Conservation (phyloP, 306 rosid species). For the Aeschynomene evenia region DNA sequence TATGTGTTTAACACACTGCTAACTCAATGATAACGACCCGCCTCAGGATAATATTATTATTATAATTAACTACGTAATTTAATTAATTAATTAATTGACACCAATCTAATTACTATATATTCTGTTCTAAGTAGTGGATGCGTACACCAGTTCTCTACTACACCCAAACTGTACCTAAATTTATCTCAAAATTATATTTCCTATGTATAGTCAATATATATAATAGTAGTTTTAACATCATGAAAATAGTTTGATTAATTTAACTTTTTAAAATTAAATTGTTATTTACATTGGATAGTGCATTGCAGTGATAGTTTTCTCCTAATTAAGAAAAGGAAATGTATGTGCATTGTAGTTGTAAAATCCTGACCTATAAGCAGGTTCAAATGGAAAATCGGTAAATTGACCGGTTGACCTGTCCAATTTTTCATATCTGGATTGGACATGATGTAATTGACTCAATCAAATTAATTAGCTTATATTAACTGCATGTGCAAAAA, state of each 20-base stretch:
- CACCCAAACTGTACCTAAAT: not conserved
- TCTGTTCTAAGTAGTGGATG: conserved; percentile 5
- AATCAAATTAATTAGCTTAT: no score
- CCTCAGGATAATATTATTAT: not conserved
- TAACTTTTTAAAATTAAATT: not conserved
- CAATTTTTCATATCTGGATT: no score
- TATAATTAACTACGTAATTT: not conserved
- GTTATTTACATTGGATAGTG: not conserved
- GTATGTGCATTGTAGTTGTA: no score
- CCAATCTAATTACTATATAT: not conserved
- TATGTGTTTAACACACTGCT: conserved; percentile 40
- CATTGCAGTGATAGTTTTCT: no score
- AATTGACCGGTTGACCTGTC: no score
- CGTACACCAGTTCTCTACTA: not conserved
- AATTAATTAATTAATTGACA: not conserved
- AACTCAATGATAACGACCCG: conserved; percentile 43
- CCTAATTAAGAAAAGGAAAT: not conserved
- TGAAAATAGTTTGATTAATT: not conserved
- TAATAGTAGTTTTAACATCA: not conserved
- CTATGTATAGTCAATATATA: no score
- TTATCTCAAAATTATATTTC: not conserved
- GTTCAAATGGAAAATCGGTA: no score
- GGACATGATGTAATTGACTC: no score
- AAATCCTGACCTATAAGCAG: no score
- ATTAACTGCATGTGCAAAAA: no score